Evolutionary conservation across 495 filamentous ascomycete genomes (phyloP), one percentile per base, ranked within the genome.

Genomic region (Jackrogersella multiformis): DNA sequence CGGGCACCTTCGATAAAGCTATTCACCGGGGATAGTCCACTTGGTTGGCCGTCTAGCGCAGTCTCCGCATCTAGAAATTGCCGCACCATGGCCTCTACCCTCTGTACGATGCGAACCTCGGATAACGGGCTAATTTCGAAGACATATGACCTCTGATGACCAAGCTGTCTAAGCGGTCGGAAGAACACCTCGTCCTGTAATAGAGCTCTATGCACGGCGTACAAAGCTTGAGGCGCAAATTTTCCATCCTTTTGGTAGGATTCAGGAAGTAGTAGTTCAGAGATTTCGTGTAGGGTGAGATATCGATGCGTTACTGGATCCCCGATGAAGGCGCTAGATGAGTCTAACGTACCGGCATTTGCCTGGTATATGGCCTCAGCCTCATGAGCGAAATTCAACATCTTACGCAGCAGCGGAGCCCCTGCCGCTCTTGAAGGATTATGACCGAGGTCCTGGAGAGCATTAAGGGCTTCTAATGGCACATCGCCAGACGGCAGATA

Each of bases 1-100:
- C 83, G 87, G 28, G 90, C 90, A 57, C 90, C 90, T 4, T 75
- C 52, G 9, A 92, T 64, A 71, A 98, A 97, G 2, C 70, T 20
- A 2, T 41, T 44, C 7, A 81, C 44, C 2, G 60, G 55, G 39
- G 16, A 20, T 6, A 39, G 45, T 6, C 16, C 24, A 0, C 42
- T 18, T 16, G 60, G 2, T 7, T 36, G 2, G 16, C 36, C 23
- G 2, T 39, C 9, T 3, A 28, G 12, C 20, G 44, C 35, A 5
- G 39, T 42, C 20, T 69, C 32, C 16, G 13, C 65, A 34, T 76
- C 75, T 28, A 75, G 54, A 63, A 73, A 76, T 3, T 69, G 65
- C 32, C 79, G 79, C 4, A 82, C 67, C 10, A 73, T 16, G 1
- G 32, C 36, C 57, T 80, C 78, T 12, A 76, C 69, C 1, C 53